phyloP scores from a whole-genome alignment of 2,329 filamentous ascomycete species.

The Fusarium chuoi region DNA sequence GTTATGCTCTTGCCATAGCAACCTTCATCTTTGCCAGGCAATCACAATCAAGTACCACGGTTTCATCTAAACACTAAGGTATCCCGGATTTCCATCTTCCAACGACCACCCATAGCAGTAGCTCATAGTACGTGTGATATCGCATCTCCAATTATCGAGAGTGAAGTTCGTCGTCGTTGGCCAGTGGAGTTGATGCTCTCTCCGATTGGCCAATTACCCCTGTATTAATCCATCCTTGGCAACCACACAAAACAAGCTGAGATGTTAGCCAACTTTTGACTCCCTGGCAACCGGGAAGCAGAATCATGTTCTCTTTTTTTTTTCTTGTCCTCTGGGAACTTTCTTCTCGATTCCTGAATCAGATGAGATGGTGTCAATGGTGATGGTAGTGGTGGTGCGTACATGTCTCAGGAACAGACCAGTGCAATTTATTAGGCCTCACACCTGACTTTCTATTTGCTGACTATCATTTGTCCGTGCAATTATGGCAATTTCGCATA shows the following conservation, averaged over 20 bases:
- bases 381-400: constrained; percentile 10
- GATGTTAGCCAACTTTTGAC: constrained; percentile 21
- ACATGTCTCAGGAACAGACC: constrained; percentile 25
- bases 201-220: constrained; percentile 37
- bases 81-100: constrained; percentile 7
- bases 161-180: constrained; percentile 41
- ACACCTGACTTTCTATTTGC: background rate
- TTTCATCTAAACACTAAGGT: constrained; percentile 5
- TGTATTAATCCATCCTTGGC: constrained; percentile 25
- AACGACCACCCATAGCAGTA: constrained; percentile 2
- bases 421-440: background rate
- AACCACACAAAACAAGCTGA: constrained; percentile 21
- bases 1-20: constrained; percentile 23
- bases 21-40: constrained; percentile 16
- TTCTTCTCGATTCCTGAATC: constrained; percentile 23
- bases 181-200: constrained; percentile 12
- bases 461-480: background rate
- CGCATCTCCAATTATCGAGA: constrained; percentile 23
- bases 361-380: constrained; percentile 9
- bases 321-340: constrained; percentile 27
- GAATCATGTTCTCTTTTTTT: constrained; percentile 14
- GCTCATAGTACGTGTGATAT: constrained; percentile 32
- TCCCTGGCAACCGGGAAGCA: constrained; percentile 33
- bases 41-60: constrained; percentile 19
- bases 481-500: constrained; percentile 7